These are phyloP conservation scores for Leccinum pachyderme DNA, from an alignment of 1,284 basidiomycete species.

Conservation along the genomic window DNA sequence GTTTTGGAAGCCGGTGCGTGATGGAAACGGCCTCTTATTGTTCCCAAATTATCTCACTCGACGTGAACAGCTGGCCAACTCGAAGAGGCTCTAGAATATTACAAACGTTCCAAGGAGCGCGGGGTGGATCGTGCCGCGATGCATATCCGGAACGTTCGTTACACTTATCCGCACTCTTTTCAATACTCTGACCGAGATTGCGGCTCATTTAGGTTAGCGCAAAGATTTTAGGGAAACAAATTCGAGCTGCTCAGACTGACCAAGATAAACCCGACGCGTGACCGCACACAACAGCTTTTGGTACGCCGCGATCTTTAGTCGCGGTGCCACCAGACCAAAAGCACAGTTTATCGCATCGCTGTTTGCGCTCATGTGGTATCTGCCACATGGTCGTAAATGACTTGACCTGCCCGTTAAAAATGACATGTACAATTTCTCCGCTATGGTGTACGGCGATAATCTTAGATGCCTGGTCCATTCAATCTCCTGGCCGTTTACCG, in stretches of 20 bases:
- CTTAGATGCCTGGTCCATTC: conserved; percentile 28
- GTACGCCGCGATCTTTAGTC: conserved; percentile 4
- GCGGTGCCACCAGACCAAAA: conserved; percentile 11
- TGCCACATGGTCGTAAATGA: conserved; percentile 15
- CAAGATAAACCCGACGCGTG: conserved; percentile 32
- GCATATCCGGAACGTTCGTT: conserved; percentile 79
- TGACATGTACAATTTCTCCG: conserved; percentile 7
- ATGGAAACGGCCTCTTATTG: conserved; percentile 31
- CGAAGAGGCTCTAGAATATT: conserved; percentile 78
- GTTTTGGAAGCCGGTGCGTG: conserved; percentile 84
- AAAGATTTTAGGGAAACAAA: conserved; percentile 70
- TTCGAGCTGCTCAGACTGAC: conserved; percentile 44
- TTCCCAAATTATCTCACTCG: conserved; percentile 32
- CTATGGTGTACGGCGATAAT: conserved; percentile 13
- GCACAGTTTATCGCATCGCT: conserved; percentile 18
- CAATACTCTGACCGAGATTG: conserved; percentile 12
- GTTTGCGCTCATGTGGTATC: conserved; percentile 8
- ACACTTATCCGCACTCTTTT: conserved; percentile 12
- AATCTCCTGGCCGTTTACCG: conserved; percentile 32
- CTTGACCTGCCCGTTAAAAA: conserved; percentile 10
- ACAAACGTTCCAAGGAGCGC: conserved; percentile 73
- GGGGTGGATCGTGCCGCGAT: conserved; percentile 86
- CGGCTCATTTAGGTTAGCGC: conserved; percentile 60
- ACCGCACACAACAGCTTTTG: conserved; percentile 9
- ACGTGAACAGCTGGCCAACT: conserved; percentile 63